phyloP scores from a whole-genome alignment of 176 grass and related monocot genomes.

The Lolium rigidum region DNA sequence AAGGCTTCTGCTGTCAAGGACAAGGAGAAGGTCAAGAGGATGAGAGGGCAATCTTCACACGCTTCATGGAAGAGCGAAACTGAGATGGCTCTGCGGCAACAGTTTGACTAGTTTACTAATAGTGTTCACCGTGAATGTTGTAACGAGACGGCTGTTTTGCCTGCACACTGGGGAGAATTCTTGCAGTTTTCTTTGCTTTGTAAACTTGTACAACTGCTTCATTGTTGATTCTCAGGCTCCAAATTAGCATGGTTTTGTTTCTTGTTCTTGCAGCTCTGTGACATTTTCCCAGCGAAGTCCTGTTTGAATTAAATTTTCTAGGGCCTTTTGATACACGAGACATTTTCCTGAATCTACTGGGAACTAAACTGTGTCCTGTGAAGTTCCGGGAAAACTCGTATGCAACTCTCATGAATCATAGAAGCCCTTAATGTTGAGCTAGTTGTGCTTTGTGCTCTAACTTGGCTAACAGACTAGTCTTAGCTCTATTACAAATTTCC shows the following conservation, averaged over 20 bases:
- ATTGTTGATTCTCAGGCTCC: neutral
- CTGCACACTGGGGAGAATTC: neutral
- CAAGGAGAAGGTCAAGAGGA: conserved; percentile 95
- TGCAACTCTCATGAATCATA: neutral
- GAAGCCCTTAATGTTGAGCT: neutral
- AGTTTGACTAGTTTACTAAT: conserved; percentile 74
- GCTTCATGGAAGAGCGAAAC: conserved; percentile 97
- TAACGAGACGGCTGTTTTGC: neutral
- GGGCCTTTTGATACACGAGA: too few species aligned
- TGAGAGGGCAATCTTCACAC: conserved; percentile 84
- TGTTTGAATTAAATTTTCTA: neutral
- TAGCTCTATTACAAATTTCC: too few species aligned
- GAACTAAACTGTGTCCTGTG: neutral
- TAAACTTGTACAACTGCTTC: neutral
- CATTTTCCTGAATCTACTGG: neutral
- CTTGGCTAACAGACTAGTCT: neutral
- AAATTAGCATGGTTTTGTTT: neutral
- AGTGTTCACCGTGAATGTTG: too few species aligned
- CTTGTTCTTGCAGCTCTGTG: neutral
- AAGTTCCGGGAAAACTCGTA: neutral
- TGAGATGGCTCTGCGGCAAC: conserved; percentile 87
- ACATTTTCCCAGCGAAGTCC: neutral
- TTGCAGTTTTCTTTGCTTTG: neutral
- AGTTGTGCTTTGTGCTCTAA: neutral
- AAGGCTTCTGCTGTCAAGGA: conserved; percentile 77